phyloP scores from a whole-genome alignment of 2,329 filamentous ascomycete species.

The Arthrobotrys pseudoclavata region DNA sequence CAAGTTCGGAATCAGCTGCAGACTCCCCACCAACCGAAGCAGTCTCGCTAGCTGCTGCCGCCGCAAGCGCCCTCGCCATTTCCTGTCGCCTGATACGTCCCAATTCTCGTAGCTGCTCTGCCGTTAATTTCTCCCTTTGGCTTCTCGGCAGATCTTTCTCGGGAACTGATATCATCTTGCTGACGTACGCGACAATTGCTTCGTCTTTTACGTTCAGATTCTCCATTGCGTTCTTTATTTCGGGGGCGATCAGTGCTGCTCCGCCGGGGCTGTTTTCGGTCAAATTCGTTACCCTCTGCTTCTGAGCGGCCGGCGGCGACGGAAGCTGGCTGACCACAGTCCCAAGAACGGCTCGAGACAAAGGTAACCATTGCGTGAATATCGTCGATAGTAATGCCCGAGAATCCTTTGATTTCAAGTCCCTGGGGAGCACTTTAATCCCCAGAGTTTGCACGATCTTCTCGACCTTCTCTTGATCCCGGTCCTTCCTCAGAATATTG shows the following conservation, averaged over 20 bases:
- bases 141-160: slow-evolving; percentile 93
- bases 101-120: slow-evolving; percentile 89
- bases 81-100: slow-evolving; percentile 90
- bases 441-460: slow-evolving; percentile 95
- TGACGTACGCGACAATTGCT: slow-evolving; percentile 93
- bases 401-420: slow-evolving; percentile 85
- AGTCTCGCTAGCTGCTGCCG: slow-evolving; percentile 63
- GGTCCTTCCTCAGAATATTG: slow-evolving; percentile 67
- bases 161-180: slow-evolving; percentile 96
- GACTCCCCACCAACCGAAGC: slow-evolving; percentile 34
- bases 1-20: slow-evolving; percentile 30
- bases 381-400: slow-evolving; percentile 85
- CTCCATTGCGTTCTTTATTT: slow-evolving; percentile 83
- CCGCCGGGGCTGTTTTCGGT: slow-evolving; percentile 84
- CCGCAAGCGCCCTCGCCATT: slow-evolving; percentile 81
- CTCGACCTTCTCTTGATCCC: slow-evolving; percentile 83
- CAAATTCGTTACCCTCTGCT: slow-evolving; percentile 81
- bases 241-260: slow-evolving; percentile 74
- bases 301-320: slow-evolving; percentile 84
- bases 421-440: slow-evolving; percentile 85
- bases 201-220: slow-evolving; percentile 80
- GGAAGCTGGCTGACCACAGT: slow-evolving; percentile 94
- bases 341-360: slow-evolving; percentile 91
- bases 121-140: slow-evolving; percentile 82
- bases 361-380: slow-evolving; percentile 88